These are phyloP conservation scores for Magnaporthiopsis incrustans DNA, from an alignment of 2,329 filamentous ascomycete species.

Conservation along the genomic window DNA sequence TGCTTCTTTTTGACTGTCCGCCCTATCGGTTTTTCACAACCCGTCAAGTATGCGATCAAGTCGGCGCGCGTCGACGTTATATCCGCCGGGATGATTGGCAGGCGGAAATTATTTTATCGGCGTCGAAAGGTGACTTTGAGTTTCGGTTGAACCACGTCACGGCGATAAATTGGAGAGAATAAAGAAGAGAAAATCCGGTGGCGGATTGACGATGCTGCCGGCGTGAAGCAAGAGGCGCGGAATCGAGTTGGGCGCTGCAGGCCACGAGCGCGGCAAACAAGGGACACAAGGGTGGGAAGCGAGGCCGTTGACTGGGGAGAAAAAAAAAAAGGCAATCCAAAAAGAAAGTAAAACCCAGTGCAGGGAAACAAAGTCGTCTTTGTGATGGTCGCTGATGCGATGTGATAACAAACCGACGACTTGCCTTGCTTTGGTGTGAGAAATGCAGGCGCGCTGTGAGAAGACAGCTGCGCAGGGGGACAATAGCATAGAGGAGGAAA, in stretches of 20 bases:
- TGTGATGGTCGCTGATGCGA: not conserved
- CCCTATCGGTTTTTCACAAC: not conserved
- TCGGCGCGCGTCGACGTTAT: not conserved
- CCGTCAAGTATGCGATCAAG: not conserved
- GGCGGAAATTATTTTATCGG: not conserved
- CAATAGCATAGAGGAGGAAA: not conserved
- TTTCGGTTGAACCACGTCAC: not conserved
- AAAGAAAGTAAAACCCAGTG: not conserved
- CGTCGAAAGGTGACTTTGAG: not conserved
- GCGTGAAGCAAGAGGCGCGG: not conserved
- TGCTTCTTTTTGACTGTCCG: not conserved
- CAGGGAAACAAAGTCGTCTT: not conserved
- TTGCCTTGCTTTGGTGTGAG: not conserved
- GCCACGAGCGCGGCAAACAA: constrained; percentile 9
- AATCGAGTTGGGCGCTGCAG: constrained; percentile 1
- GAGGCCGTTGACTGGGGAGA: not conserved
- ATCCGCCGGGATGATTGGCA: not conserved
- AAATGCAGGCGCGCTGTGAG: constrained; percentile 2
- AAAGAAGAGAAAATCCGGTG: constrained; percentile 5
- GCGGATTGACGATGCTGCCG: constrained; percentile 9
- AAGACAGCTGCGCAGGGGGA: not conserved
- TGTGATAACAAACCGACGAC: not conserved
- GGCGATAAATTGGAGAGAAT: not conserved
- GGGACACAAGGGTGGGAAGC: constrained; percentile 11
- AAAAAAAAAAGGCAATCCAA: constrained; percentile 1